Percentiles rank a stretch among this genome's conserved stretches.
Conservation (phyloP, 2,329 filamentous ascomycete genomes). For the Fusarium sp. region DNA sequence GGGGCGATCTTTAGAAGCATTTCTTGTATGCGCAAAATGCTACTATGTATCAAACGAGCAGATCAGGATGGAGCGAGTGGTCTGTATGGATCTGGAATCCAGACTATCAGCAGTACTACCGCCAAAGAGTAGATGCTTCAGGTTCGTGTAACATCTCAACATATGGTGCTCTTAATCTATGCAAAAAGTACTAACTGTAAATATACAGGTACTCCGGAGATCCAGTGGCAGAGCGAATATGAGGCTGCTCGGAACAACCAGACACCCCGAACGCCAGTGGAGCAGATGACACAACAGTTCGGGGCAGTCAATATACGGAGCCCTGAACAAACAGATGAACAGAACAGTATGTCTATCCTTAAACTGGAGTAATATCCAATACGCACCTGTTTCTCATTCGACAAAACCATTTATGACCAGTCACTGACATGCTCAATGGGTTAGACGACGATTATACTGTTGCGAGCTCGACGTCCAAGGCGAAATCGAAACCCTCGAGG, state of each 20-base stretch:
- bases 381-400: neutral
- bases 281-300: conserved; percentile 43
- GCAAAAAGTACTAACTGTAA: conserved; percentile 12
- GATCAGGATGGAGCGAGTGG: conserved; percentile 41
- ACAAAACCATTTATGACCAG: neutral
- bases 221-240: conserved; percentile 43
- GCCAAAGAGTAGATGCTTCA: conserved; percentile 43
- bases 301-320: conserved; percentile 34
- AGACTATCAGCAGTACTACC: conserved; percentile 46
- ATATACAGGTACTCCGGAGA: conserved; percentile 40
- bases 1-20: conserved; percentile 16
- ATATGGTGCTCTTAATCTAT: neutral
- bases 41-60: conserved; percentile 44
- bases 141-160: conserved; percentile 41
- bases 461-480: conserved; percentile 25
- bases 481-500: conserved; percentile 27
- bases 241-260: conserved; percentile 27
- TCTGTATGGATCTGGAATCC: conserved; percentile 48
- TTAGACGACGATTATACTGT: conserved; percentile 40
- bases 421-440: conserved; percentile 18
- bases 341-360: conserved; percentile 37
- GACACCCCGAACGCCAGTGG: conserved; percentile 44
- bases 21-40: conserved; percentile 44
- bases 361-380: neutral
- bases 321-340: conserved; percentile 33